phyloP scores from a whole-genome alignment of 1,284 basidiomycete genomes.

The Naganishia liquefaciens region DNA sequence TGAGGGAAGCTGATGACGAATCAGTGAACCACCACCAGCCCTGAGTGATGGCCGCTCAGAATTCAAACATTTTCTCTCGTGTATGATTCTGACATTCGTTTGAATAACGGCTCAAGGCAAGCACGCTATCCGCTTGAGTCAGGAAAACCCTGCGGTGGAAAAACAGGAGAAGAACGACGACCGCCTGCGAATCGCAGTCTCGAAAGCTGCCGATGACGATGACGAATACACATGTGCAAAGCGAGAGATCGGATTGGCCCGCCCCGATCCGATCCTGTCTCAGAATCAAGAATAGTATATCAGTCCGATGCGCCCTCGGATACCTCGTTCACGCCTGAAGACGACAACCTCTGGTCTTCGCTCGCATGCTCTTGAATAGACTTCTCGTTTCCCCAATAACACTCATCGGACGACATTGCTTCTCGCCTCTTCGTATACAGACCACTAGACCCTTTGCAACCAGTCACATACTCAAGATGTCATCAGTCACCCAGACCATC shows the following conservation, averaged over 20 bases:
- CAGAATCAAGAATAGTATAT: neutral
- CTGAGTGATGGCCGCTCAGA: too few species aligned
- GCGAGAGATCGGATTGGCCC: constrained; percentile 6
- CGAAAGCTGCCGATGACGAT: neutral
- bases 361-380: constrained; percentile 19
- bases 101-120: too few species aligned
- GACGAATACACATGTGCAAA: neutral
- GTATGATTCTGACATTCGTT: too few species aligned
- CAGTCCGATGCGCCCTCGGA: too few species aligned
- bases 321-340: too few species aligned
- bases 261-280: constrained; percentile 4
- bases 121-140: too few species aligned
- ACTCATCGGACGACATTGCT: neutral
- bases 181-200: neutral
- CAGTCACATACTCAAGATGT: constrained; percentile 15
- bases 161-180: too few species aligned
- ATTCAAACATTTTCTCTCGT: too few species aligned
- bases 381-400: neutral
- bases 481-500: constrained; percentile 12
- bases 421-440: neutral
- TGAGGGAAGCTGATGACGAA: too few species aligned
- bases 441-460: constrained; percentile 18
- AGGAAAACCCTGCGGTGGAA: too few species aligned
- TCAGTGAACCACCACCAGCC: too few species aligned
- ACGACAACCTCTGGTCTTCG: neutral